Evolutionary conservation across 139 green algal genomes (phyloP).

Genomic region (Bryopsis sp.): DNA sequence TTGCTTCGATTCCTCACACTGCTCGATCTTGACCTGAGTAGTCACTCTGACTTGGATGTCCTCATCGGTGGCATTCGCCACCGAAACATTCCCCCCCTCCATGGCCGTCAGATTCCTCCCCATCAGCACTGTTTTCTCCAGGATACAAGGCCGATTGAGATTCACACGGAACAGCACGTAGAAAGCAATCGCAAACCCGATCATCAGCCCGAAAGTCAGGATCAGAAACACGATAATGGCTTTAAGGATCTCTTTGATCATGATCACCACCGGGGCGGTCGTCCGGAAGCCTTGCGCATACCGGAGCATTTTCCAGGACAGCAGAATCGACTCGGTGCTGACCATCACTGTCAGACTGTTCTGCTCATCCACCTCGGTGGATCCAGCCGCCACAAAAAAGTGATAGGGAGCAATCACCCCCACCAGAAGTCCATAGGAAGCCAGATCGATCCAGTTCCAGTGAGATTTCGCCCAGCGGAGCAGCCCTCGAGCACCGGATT

Average conservation of each 20-base stretch:
- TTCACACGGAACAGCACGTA: constrained; percentile 4
- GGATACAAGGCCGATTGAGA: no score
- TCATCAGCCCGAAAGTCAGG: not conserved
- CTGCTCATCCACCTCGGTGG: no score
- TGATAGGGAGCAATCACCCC: constrained; percentile 12
- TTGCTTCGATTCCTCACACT: no score
- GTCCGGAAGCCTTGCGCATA: not conserved
- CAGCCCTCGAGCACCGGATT: not conserved
- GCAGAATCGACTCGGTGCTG: not conserved
- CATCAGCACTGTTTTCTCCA: no score
- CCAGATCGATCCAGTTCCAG: constrained; percentile 19
- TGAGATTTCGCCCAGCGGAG: not conserved
- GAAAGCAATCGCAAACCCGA: constrained; percentile 17
- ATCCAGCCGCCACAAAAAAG: no score
- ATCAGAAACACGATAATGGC: constrained; percentile 11
- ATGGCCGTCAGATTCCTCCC: no score
- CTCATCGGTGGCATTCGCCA: no score
- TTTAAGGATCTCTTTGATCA: not conserved
- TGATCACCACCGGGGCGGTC: constrained; percentile 14
- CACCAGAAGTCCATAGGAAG: not conserved
- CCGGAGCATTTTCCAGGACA: constrained; percentile 11
- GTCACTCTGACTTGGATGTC: no score
- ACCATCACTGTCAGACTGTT: not conserved
- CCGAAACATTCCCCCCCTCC: no score
- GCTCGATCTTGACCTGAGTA: no score